Evolutionary conservation across 176 grass and related monocot species (phyloP).

Genomic region (Rhynchospora pubera): DNA sequence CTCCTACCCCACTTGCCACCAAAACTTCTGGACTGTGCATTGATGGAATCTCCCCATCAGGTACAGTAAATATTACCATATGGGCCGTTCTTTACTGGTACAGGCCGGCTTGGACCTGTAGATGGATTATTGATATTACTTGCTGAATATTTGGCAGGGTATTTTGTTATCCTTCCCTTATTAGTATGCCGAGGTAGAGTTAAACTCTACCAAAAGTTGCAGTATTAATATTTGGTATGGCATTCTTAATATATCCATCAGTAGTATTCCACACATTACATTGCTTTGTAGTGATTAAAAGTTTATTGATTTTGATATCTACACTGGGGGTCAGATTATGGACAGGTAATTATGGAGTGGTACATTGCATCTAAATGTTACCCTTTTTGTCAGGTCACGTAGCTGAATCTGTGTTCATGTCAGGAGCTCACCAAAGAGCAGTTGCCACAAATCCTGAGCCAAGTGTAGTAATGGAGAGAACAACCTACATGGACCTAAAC

Average conservation of each 20-base stretch:
- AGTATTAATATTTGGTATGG: background rate
- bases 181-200: background rate
- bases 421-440: conserved; percentile 14
- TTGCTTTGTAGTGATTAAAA: background rate
- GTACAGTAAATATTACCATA: conserved; percentile 17
- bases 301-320: background rate
- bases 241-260: background rate
- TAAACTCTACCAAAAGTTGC: background rate
- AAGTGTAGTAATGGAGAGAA: conserved; percentile 9
- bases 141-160: background rate
- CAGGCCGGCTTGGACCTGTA: background rate
- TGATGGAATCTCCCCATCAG: conserved; percentile 35
- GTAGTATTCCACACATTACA: background rate
- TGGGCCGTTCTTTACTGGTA: background rate
- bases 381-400: conserved; percentile 21
- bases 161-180: background rate
- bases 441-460: background rate
- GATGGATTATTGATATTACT: background rate
- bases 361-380: background rate
- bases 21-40: conserved; percentile 31
- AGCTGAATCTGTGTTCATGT: conserved; percentile 23
- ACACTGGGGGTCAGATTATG: too few species aligned
- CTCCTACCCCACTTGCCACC: conserved; percentile 46
- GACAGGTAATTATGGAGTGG: background rate
- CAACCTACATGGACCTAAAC: conserved; percentile 23